Evolutionary conservation across 75 land plant species (phyloP), one percentile per base, ranked within the genome.

Genomic region (Cryptomeria japonica): DNA sequence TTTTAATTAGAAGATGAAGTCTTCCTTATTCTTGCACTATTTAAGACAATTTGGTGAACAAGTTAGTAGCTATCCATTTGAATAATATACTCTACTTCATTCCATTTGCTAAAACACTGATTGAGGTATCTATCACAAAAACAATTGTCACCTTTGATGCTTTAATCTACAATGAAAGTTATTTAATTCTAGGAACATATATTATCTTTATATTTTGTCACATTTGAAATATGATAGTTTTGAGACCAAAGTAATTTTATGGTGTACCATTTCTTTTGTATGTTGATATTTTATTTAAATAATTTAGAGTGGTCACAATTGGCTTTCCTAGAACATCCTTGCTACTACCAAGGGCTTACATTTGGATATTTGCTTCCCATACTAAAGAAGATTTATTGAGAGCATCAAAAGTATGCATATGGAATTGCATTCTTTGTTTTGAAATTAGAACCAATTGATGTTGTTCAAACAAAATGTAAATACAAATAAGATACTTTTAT

Each of bases 271-370:
- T 6, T 41, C 28, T 80, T 44, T 80, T 41, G 83, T 22, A 8
- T 80, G 19, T 22, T 80, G 83, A 80, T 28, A 25, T 2, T 8
- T 42, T 80, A 42, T 80, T 64, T 83, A 34, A 88, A 80, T 87
- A 97, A 97, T 91, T 97, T 64, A 97, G 97, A 87, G 93, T 97
- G 87, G 99, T 97, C 42, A 91, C 91, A 7, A 97, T 97, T 86
- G 97, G 93, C 73, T 97, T 97, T 80, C 97, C 99, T 84, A 97
- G 97, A 28, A 97, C 99, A 61, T 96, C 99, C 9, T 87, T 97
- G 76, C 92, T 97, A 2, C 88, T 97, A 58, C 88, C 97, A 39
- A 89, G 99, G 86, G 97, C 96, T 25, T 95, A 97, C 0, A 93
- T 97, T 31, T 97, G 99, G 90, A 94, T 97, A 70, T 97, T 97